Evolutionary conservation across 257 asterid genomes (phyloP).

Genomic region (Verbascum thapsus): DNA sequence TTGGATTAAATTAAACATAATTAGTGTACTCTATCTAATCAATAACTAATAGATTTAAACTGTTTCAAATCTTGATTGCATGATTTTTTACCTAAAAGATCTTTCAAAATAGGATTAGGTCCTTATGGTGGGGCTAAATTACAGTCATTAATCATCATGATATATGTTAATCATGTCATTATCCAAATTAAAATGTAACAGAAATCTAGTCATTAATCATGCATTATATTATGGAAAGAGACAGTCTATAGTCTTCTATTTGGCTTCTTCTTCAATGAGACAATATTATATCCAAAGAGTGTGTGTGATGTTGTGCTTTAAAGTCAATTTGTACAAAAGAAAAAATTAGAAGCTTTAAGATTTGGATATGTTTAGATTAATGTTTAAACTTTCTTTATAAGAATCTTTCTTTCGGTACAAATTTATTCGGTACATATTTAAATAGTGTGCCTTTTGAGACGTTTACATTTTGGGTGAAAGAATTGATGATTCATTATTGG

Average conservation of each 20-base stretch:
- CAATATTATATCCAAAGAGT: background rate
- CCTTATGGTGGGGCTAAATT: slow-evolving; percentile 44
- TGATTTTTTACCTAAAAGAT: slow-evolving; percentile 54
- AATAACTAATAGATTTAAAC: slow-evolving; percentile 7
- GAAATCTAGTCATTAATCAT: slow-evolving; percentile 29
- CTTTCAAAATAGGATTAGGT: slow-evolving; percentile 29
- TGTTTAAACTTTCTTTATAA: background rate
- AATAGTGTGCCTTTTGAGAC: too few species aligned
- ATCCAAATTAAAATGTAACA: slow-evolving; percentile 33
- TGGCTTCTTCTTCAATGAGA: slow-evolving; percentile 16
- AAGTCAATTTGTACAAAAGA: background rate
- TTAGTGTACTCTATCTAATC: too few species aligned
- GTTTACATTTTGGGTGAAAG: too few species aligned
- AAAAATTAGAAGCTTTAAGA: background rate
- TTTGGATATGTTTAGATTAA: background rate
- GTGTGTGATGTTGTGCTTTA: background rate
- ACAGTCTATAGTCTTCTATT: slow-evolving; percentile 8
- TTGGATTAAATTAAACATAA: too few species aligned
- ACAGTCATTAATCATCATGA: slow-evolving; percentile 31
- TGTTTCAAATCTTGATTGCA: slow-evolving; percentile 39
- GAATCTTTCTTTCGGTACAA: too few species aligned
- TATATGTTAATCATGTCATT: slow-evolving; percentile 39
- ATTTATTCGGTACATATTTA: too few species aligned
- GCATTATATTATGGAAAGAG: slow-evolving; percentile 9
- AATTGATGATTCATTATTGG: too few species aligned